Conservation (phyloP, 2,329 filamentous ascomycete genomes). For the Claviceps citrina region DNA sequence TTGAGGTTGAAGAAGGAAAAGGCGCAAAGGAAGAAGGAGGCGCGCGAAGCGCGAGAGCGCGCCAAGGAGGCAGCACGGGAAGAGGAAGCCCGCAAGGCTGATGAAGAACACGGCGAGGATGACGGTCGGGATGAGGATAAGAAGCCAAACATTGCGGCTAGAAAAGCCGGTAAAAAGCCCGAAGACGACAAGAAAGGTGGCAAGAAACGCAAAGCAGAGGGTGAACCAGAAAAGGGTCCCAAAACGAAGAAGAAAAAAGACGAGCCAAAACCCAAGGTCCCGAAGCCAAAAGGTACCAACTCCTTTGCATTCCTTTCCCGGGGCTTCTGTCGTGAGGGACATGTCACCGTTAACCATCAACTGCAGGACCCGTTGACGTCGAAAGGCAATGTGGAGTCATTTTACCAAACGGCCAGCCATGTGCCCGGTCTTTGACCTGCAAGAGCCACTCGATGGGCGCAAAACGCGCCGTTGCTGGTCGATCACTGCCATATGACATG, state of each 20-base stretch:
- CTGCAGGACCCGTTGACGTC: constrained; percentile 67
- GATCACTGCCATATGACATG: constrained; percentile 85
- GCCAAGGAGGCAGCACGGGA: constrained; percentile 46
- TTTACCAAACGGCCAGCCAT: constrained; percentile 70
- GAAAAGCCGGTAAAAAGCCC: constrained; percentile 56
- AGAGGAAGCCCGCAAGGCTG: constrained; percentile 37
- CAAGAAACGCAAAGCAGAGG: constrained; percentile 66
- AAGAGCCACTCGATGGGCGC: constrained; percentile 94
- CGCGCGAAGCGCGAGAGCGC: constrained; percentile 52
- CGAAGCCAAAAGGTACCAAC: constrained; percentile 61
- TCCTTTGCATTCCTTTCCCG: background rate
- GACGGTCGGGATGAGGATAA: constrained; percentile 33
- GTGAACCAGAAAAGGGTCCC: constrained; percentile 63
- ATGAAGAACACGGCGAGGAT: constrained; percentile 32
- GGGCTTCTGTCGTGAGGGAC: background rate
- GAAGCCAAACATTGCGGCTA: constrained; percentile 25
- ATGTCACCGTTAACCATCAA: background rate
- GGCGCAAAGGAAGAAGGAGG: constrained; percentile 61
- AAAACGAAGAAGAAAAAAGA: constrained; percentile 94
- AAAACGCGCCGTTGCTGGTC: constrained; percentile 73
- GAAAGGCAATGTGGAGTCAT: constrained; percentile 86
- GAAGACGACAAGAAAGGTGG: constrained; percentile 46
- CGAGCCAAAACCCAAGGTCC: constrained; percentile 65
- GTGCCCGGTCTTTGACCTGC: constrained; percentile 77
- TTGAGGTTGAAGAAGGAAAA: constrained; percentile 73